These are phyloP conservation scores for Mercurialis annua DNA, from an alignment of 345 rosid genomes.

Conservation along the genomic window DNA sequence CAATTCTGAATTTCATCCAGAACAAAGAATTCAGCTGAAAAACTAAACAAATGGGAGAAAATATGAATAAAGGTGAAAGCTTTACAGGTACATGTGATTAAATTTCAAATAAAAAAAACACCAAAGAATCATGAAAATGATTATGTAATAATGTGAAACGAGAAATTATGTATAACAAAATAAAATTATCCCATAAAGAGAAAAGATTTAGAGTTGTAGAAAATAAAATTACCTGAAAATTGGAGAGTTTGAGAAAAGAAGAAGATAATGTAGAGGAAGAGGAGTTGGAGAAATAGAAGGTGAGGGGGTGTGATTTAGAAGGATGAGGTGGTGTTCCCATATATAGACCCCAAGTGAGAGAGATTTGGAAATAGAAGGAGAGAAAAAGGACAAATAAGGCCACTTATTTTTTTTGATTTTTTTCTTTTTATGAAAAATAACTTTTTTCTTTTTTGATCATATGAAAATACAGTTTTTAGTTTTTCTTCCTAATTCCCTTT, in stretches of 20 bases:
- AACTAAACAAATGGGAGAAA: not conserved
- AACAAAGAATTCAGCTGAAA: not conserved
- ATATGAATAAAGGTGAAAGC: not conserved
- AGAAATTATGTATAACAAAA: not conserved
- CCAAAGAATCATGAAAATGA: not conserved
- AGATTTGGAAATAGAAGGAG: not conserved
- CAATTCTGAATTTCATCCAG: not conserved
- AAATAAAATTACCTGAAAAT: slow-evolving; percentile 4
- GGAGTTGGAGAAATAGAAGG: not conserved
- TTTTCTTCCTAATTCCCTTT: not conserved
- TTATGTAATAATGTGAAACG: slow-evolving; percentile 4
- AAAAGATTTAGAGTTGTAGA: not conserved
- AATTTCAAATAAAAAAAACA: not conserved
- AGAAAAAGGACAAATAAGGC: not conserved
- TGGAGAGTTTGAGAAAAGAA: not conserved
- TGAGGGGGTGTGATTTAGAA: not conserved
- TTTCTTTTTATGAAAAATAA: too few species aligned
- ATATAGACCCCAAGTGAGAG: not conserved
- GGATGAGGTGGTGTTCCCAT: not conserved
- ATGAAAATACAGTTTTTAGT: too few species aligned
- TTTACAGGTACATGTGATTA: not conserved
- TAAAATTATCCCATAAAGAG: not conserved
- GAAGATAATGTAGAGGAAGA: slow-evolving; percentile 1
- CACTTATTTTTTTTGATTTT: not conserved
- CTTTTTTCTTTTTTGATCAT: too few species aligned